Percentiles rank a stretch among this genome's conserved stretches.
These are phyloP conservation scores for Jatropha multifida DNA, from an alignment of 441 rosid genomes.

Conservation along the genomic window DNA sequence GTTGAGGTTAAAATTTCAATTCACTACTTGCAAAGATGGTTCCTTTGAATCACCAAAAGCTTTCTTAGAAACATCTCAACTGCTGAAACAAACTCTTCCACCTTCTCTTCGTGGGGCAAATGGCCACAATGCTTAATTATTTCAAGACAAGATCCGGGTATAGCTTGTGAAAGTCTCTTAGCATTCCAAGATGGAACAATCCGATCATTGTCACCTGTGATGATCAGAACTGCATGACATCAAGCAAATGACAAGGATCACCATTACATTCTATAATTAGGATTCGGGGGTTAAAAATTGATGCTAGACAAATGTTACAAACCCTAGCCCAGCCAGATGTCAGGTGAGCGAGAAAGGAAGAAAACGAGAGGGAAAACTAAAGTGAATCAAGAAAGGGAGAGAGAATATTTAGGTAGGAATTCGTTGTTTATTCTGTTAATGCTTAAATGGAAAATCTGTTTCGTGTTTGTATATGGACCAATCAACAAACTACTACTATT, in stretches of 20 bases:
- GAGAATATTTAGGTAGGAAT: too few species aligned
- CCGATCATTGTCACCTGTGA: slow-evolving; percentile 81
- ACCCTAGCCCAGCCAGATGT: too few species aligned
- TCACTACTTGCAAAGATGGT: slow-evolving; percentile 26
- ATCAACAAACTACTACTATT: too few species aligned
- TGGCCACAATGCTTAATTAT: slow-evolving; percentile 82
- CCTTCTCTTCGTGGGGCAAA: slow-evolving; percentile 88
- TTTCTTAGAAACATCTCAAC: slow-evolving; percentile 62
- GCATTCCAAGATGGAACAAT: slow-evolving; percentile 94
- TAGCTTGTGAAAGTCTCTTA: slow-evolving; percentile 62
- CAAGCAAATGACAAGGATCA: slow-evolving; percentile 20
- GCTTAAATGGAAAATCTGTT: too few species aligned
- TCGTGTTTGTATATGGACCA: too few species aligned
- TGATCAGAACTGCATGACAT: slow-evolving; percentile 58
- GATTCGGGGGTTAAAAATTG: slow-evolving; percentile 5
- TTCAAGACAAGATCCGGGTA: slow-evolving; percentile 67
- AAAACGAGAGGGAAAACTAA: too few species aligned
- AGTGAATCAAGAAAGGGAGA: too few species aligned
- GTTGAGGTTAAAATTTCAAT: background rate
- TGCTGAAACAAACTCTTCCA: slow-evolving; percentile 68
- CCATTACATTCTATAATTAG: slow-evolving; percentile 10
- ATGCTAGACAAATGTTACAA: background rate
- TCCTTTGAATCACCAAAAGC: slow-evolving; percentile 44
- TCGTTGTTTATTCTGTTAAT: too few species aligned
- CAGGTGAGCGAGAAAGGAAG: too few species aligned